Conservation (phyloP, 148 eudicot species). For the Rhododendron williamsianum region DNA sequence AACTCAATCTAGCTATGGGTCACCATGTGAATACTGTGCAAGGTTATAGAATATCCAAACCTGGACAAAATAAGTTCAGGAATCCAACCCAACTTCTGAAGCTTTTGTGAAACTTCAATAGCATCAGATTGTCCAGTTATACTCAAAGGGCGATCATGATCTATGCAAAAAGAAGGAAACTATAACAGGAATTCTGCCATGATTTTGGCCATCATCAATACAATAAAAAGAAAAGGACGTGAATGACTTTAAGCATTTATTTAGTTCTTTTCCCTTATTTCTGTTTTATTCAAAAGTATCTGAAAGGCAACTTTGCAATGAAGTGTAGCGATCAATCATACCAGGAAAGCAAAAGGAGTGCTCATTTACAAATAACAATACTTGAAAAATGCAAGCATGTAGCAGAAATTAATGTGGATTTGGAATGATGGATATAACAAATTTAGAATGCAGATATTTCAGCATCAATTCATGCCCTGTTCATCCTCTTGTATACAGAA, state of each 20-base stretch:
- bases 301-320: not conserved
- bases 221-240: not conserved
- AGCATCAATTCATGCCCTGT: not conserved
- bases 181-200: not conserved
- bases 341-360: not conserved
- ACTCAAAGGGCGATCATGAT: conserved; percentile 92
- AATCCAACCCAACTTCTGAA: conserved; percentile 74
- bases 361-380: not conserved
- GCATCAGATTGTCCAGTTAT: conserved; percentile 77
- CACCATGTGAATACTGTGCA: not conserved
- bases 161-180: conserved; percentile 28
- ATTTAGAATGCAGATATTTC: not conserved
- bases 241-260: not conserved
- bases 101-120: conserved; percentile 57
- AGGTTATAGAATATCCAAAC: conserved; percentile 23
- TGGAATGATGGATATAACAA: not conserved
- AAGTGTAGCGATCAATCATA: not conserved
- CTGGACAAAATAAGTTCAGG: conserved; percentile 82
- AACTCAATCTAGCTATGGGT: not conserved
- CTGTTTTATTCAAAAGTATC: not conserved
- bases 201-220: not conserved
- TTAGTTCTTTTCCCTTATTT: not conserved
- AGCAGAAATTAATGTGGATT: not conserved
- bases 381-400: not conserved
- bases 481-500: not conserved